Evolutionary conservation across 1,284 basidiomycete genomes (phyloP).

Genomic region (Trametes hirsuta): DNA sequence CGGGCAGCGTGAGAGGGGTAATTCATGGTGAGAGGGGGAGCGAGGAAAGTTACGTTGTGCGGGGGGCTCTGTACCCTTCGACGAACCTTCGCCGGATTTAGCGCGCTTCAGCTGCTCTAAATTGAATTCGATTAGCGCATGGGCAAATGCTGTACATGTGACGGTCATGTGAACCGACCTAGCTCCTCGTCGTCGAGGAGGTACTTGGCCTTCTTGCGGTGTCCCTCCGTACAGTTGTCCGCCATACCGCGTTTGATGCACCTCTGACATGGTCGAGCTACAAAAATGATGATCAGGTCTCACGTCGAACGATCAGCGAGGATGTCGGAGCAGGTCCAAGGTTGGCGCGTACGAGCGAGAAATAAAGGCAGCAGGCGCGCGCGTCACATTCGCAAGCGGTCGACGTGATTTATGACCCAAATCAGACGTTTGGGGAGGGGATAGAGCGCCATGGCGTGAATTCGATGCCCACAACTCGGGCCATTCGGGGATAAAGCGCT

Average conservation of each 20-base stretch:
- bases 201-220: constrained; percentile 98
- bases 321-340: neutral
- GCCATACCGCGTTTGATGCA: constrained; percentile 94
- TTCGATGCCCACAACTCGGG: neutral
- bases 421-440: neutral
- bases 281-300: constrained; percentile 12
- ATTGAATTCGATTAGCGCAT: constrained; percentile 32
- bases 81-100: constrained; percentile 42
- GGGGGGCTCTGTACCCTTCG: constrained; percentile 33
- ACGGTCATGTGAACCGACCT: constrained; percentile 52
- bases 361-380: neutral
- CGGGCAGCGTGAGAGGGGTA: constrained; percentile 12
- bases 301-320: neutral
- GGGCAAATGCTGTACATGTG: constrained; percentile 1
- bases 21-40: constrained; percentile 3
- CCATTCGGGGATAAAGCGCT: neutral
- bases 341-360: neutral
- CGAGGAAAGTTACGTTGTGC: constrained; percentile 34
- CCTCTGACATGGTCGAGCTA: constrained; percentile 93
- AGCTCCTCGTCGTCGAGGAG: constrained; percentile 91
- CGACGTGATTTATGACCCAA: neutral
- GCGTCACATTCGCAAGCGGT: neutral
- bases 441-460: neutral
- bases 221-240: constrained; percentile 89
- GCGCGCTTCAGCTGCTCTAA: constrained; percentile 64